phyloP scores from a whole-genome alignment of 2,329 filamentous ascomycete species.

The Botryotinia narcissicola region DNA sequence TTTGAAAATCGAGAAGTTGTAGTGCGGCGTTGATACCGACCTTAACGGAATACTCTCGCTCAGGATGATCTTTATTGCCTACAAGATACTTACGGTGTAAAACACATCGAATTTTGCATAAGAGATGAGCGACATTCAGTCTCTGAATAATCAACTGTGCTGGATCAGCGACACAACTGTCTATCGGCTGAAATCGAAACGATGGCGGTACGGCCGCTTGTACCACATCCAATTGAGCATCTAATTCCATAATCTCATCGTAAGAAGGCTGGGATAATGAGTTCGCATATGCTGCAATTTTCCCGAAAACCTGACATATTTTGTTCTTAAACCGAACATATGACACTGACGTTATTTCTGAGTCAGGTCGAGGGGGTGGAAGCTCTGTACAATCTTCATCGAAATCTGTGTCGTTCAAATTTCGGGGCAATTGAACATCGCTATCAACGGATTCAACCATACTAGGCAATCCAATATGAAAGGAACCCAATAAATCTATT shows the following conservation, averaged over 20 bases:
- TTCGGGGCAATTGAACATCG: conserved; percentile 42
- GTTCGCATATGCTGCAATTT: conserved; percentile 34
- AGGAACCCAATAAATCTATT: conserved; percentile 62
- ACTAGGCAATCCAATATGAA: conserved; percentile 64
- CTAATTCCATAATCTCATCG: neutral
- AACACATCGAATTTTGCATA: conserved; percentile 35
- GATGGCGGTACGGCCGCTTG: neutral
- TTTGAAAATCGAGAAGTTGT: conserved; percentile 32
- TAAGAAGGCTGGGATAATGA: conserved; percentile 20
- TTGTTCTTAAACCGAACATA: conserved; percentile 29
- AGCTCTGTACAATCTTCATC: conserved; percentile 38
- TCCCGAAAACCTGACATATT: conserved; percentile 37
- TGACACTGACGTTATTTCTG: neutral
- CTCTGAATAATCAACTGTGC: conserved; percentile 30
- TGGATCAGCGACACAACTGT: conserved; percentile 27
- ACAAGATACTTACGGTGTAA: conserved; percentile 36
- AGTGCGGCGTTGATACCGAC: conserved; percentile 29
- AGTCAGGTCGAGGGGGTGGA: conserved; percentile 31
- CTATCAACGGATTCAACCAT: conserved; percentile 43
- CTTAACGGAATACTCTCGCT: conserved; percentile 25
- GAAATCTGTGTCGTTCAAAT: conserved; percentile 44
- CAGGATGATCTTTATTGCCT: conserved; percentile 26
- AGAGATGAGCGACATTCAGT: conserved; percentile 31
- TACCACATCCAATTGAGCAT: neutral
- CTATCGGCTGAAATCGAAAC: conserved; percentile 28